These are phyloP conservation scores for Starmerella roubikii DNA, from an alignment of 805 yeast species.

Conservation along the genomic window DNA sequence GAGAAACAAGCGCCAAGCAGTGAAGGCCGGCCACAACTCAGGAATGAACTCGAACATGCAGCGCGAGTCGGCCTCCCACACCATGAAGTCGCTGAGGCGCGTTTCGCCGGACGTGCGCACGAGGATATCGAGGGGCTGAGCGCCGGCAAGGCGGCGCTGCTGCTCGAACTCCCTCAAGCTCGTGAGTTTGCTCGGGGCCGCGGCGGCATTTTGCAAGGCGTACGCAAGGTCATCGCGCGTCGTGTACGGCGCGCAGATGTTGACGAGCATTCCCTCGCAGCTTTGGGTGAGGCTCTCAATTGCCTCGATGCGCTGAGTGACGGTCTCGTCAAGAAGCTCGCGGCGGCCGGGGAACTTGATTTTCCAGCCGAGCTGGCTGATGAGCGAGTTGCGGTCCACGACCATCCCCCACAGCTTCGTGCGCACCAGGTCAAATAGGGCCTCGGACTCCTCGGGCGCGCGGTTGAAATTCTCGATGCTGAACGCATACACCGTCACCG, in stretches of 20 bases:
- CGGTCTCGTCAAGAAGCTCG: constrained; percentile 53
- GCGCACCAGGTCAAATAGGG: constrained; percentile 30
- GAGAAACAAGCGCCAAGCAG: constrained; percentile 56
- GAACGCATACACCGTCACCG: constrained; percentile 89
- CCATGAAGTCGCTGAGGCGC: constrained; percentile 74
- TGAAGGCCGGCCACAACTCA: constrained; percentile 83
- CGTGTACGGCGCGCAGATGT: constrained; percentile 80
- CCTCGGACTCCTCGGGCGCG: constrained; percentile 60
- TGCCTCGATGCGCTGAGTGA: constrained; percentile 43
- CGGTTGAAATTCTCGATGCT: constrained; percentile 91
- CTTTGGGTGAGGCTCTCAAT: constrained; percentile 51
- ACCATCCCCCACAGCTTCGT: constrained; percentile 22
- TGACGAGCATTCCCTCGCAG: constrained; percentile 31
- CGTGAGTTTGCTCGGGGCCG: neutral
- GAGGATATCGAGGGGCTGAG: constrained; percentile 69
- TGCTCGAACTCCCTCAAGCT: constrained; percentile 28
- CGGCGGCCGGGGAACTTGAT: constrained; percentile 65
- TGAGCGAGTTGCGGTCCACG: constrained; percentile 11
- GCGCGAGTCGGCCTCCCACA: constrained; percentile 59
- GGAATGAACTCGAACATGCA: constrained; percentile 65
- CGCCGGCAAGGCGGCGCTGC: constrained; percentile 51
- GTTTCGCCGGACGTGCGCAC: constrained; percentile 83
- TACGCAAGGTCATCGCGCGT: constrained; percentile 76
- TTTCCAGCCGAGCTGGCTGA: constrained; percentile 48
- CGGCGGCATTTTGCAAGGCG: constrained; percentile 31